Base-by-base conservation (phyloP, 2,329 filamentous ascomycete genomes). In the Fusarium setosum region DNA sequence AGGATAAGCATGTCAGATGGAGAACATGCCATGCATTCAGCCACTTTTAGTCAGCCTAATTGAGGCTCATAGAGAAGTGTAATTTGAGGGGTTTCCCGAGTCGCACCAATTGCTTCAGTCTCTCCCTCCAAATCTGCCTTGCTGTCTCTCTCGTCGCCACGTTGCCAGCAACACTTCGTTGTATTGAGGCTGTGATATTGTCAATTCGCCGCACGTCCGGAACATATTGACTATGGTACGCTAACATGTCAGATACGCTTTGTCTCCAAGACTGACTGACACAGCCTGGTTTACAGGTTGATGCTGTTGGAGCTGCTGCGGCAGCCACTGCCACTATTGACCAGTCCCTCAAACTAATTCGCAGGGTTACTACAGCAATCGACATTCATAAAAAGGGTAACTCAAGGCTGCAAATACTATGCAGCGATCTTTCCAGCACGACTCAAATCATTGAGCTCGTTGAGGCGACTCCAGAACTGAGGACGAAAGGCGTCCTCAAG, bases 391-490 rank as follows among this genome's bases (percentile, higher is more conserved):
- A 57, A 15, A 29, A 37, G 42, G 23, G 31, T 18, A 37, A 42
- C 11, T n/a, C 13, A n/a, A 26, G 24, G 2, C 31, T 57, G 11
- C 47, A 44, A 17, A 29, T 12, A 6, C 8, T 57, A 5, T 32
- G 4, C 31, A 18, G 31, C 2, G 48, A 57, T 31, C 38, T 53
- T 9, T 37, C 4, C 15, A 37, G 48, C 8, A 44, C 26, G 1
- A 21, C 6, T 21, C 26, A 57, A 15, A 34, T 53, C 29, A 57
- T 57, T 5, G 54, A 53, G 12, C 48, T 57, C 18, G 54, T 57
- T 9, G 3, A 57, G 2, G 13, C 18, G 2, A 11, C 44, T 1
- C 8, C 35, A 11, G 5, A 21, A 4, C 24, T 57, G 4, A 37
- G 31, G 21, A 57, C 47, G 4, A 24, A n/a, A 20, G 31, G 48